A percentile compares a stretch with the other conserved stretches of the same genome.
phyloP scores from a whole-genome alignment of 1,284 basidiomycete genomes.

The Papiliotrema flavescens region DNA sequence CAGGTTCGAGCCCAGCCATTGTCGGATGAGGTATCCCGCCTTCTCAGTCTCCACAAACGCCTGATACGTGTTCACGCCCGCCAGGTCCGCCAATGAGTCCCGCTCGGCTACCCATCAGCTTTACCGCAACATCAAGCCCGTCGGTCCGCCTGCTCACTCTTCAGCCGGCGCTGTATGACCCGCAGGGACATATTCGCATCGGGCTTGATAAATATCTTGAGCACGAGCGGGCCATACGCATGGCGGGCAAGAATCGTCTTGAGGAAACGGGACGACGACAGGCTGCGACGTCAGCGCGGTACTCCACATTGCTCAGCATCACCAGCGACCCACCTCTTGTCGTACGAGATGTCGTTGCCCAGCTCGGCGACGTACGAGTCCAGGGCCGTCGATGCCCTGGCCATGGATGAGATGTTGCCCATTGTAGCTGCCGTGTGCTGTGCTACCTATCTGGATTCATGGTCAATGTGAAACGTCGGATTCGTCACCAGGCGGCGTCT shows the following conservation, averaged over 20 bases:
- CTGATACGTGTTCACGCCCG: slow-evolving; percentile 87
- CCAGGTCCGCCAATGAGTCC: slow-evolving; percentile 76
- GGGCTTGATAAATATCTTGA: slow-evolving; percentile 80
- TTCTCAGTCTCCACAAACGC: slow-evolving; percentile 91
- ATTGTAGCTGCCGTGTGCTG: slow-evolving; percentile 10
- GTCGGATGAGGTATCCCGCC: slow-evolving; percentile 90
- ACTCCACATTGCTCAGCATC: slow-evolving; percentile 32
- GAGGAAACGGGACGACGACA: slow-evolving; percentile 79
- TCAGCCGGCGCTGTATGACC: slow-evolving; percentile 65
- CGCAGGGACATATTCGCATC: slow-evolving; percentile 67
- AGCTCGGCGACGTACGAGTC: slow-evolving; percentile 87
- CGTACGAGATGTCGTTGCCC: slow-evolving; percentile 78
- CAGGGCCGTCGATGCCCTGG: slow-evolving; percentile 61
- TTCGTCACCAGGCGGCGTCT: no score
- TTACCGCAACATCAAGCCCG: no score
- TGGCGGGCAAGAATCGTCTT: slow-evolving; percentile 83
- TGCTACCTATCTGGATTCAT: not conserved
- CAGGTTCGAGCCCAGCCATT: slow-evolving; percentile 91
- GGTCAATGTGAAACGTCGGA: no score
- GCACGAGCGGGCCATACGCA: slow-evolving; percentile 64
- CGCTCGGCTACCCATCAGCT: slow-evolving; percentile 61
- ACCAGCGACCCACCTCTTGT: slow-evolving; percentile 66
- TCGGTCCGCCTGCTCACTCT: slow-evolving; percentile 52
- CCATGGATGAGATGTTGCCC: slow-evolving; percentile 49
- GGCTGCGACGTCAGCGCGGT: slow-evolving; percentile 52